phyloP scores from a whole-genome alignment of 495 filamentous ascomycete species.

The Astrocystis sublimbata region DNA sequence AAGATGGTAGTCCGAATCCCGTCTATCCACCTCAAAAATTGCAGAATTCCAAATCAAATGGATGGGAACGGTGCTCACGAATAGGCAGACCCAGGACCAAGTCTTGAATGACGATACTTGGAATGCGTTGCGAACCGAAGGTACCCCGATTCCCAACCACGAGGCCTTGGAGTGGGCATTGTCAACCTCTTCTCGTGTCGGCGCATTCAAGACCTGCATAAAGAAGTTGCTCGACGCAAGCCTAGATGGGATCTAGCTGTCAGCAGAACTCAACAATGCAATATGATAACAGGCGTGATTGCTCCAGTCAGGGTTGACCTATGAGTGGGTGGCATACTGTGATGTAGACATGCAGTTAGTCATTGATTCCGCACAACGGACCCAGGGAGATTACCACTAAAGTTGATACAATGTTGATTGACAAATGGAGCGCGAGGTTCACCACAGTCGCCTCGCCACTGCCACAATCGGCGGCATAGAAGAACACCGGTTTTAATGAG shows the following conservation, averaged over 20 bases:
- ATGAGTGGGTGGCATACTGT: neutral
- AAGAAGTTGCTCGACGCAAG: conserved; percentile 26
- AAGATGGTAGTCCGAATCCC: conserved; percentile 41
- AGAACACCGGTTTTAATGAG: neutral
- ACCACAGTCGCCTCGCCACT: neutral
- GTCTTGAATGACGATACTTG: neutral
- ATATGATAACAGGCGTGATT: neutral
- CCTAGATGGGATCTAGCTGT: neutral
- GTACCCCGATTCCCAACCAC: neutral
- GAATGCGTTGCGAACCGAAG: neutral
- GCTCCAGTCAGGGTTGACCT: neutral
- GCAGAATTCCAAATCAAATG: conserved; percentile 34
- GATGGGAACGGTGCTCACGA: conserved; percentile 34
- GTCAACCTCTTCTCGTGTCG: neutral
- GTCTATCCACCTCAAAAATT: conserved; percentile 23
- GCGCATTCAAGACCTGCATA: conserved; percentile 36
- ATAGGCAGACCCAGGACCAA: neutral
- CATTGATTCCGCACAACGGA: neutral
- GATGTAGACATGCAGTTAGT: neutral
- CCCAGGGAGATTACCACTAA: neutral
- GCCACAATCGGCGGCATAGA: neutral
- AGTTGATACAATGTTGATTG: neutral
- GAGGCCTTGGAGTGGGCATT: neutral
- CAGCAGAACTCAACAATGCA: neutral
- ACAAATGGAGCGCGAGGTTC: neutral